phyloP scores from a whole-genome alignment of 495 filamentous ascomycete species.

The Talaromyces adpressus region DNA sequence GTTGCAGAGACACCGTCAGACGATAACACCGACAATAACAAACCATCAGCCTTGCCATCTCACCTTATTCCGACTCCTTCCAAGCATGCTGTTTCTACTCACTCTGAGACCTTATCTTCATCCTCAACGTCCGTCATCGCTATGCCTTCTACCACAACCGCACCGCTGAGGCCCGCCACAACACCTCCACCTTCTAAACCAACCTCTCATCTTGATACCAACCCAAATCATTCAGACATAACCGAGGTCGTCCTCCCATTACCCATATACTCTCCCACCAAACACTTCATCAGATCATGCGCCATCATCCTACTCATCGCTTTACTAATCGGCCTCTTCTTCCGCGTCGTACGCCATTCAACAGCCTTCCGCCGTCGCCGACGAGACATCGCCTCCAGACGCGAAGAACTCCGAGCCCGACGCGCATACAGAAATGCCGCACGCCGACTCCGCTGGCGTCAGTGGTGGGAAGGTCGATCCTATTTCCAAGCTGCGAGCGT shows the following conservation, averaged over 20 bases:
- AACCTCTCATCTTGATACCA: background rate
- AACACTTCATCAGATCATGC: conserved; percentile 14
- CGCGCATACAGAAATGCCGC: conserved; percentile 33
- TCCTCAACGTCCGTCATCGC: background rate
- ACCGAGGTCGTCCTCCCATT: background rate
- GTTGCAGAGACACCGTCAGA: background rate
- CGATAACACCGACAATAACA: background rate
- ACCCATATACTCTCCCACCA: conserved; percentile 7
- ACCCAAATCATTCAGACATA: background rate
- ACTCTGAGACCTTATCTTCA: background rate
- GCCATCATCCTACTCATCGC: conserved; percentile 20
- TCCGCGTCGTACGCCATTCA: conserved; percentile 16
- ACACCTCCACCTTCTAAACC: background rate
- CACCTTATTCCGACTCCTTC: background rate
- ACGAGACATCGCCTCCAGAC: conserved; percentile 27
- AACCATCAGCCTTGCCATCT: background rate
- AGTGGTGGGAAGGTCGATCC: conserved; percentile 24
- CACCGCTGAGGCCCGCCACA: background rate
- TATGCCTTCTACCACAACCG: background rate
- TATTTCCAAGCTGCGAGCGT: conserved; percentile 1
- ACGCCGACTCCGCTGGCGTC: conserved; percentile 26
- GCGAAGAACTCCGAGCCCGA: conserved; percentile 31
- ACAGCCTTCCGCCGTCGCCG: conserved; percentile 21
- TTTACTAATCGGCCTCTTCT: conserved; percentile 23
- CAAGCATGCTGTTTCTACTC: background rate